Evolutionary conservation across 2,329 filamentous ascomycete species (phyloP).

Genomic region (Furcasterigmium sp.): DNA sequence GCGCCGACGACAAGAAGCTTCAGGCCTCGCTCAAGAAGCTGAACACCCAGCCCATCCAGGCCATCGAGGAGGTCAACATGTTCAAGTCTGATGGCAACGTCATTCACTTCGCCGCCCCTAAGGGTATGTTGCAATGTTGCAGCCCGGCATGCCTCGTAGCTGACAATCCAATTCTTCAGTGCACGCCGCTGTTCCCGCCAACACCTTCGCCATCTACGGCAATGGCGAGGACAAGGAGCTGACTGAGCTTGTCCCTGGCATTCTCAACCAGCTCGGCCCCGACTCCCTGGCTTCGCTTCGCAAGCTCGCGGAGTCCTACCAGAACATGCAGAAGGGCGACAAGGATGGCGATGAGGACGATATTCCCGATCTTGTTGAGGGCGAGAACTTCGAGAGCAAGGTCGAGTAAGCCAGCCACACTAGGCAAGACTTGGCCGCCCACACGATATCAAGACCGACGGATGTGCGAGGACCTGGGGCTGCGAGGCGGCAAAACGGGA

Average conservation of each 20-base stretch:
- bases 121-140: slow-evolving; percentile 60
- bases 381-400: slow-evolving; percentile 98
- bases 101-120: slow-evolving; percentile 97
- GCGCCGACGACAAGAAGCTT: slow-evolving; percentile 99
- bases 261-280: slow-evolving; percentile 98
- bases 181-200: slow-evolving; percentile 92
- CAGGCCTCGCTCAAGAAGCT: slow-evolving; percentile 97
- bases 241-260: slow-evolving; percentile 97
- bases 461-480: neutral
- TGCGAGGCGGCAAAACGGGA: neutral
- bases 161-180: slow-evolving; percentile 46
- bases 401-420: slow-evolving; percentile 64
- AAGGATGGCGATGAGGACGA: slow-evolving; percentile 80
- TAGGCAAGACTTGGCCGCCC: neutral
- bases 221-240: slow-evolving; percentile 99
- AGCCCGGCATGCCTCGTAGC: slow-evolving; percentile 4
- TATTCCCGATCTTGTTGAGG: slow-evolving; percentile 94
- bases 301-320: slow-evolving; percentile 99
- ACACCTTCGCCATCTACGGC: slow-evolving; percentile 99
- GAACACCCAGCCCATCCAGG: slow-evolving; percentile 98
- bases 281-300: slow-evolving; percentile 96
- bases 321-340: slow-evolving; percentile 95
- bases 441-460: slow-evolving; percentile 4
- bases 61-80: slow-evolving; percentile 99
- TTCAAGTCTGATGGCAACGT: slow-evolving; percentile 99